A percentile compares a stretch with the other conserved stretches of the same genome.
phyloP scores from a whole-genome alignment of 306 rosid genomes.

The Psophocarpus tetragonolobus region DNA sequence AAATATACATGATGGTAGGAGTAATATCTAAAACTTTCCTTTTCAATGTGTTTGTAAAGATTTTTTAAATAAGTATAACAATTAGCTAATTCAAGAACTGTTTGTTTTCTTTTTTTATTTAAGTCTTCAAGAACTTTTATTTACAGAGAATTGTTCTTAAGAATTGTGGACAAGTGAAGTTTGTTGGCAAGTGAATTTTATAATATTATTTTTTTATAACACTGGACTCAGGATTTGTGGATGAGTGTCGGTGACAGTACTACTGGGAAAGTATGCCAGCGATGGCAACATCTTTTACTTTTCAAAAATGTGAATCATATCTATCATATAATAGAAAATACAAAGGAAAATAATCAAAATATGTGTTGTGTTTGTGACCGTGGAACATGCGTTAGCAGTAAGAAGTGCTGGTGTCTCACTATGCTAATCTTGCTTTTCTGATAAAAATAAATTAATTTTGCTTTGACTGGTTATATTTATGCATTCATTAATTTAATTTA shows the following conservation, averaged over 20 bases:
- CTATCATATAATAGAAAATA: not conserved
- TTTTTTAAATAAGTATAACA: too few species aligned
- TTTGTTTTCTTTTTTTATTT: too few species aligned
- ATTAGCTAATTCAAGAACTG: too few species aligned
- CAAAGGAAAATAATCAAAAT: not conserved
- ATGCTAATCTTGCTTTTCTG: too few species aligned
- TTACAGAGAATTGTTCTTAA: not conserved
- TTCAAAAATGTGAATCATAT: not conserved
- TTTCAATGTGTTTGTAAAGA: too few species aligned
- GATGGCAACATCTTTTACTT: not conserved
- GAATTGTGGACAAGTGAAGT: not conserved
- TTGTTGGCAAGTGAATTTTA: not conserved
- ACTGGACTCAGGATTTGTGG: not conserved
- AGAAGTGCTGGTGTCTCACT: not conserved
- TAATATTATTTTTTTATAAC: not conserved
- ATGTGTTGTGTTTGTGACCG: not conserved
- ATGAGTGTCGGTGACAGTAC: slow-evolving; percentile 20
- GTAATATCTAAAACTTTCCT: too few species aligned
- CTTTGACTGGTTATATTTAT: not conserved
- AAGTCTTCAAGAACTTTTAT: not conserved
- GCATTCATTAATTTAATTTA: not conserved
- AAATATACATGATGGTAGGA: too few species aligned
- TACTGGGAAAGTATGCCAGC: not conserved
- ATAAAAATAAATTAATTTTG: not conserved
- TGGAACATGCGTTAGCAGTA: not conserved